These are phyloP conservation scores for Dictyostelium brefeldianum DNA, from an alignment of 78 protist genomes.

Conservation along the genomic window DNA sequence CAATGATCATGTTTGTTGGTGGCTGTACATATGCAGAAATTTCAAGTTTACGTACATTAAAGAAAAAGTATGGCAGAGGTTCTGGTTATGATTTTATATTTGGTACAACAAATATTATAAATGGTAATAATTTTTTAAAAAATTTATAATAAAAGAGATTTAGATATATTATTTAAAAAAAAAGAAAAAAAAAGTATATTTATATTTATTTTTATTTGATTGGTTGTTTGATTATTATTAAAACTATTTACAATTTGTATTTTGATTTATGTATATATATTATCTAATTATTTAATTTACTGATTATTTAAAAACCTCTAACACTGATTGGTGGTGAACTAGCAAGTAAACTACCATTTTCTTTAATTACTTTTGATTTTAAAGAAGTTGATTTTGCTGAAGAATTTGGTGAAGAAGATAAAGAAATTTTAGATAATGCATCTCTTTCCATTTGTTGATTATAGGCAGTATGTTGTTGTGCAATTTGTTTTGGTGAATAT, in stretches of 20 bases:
- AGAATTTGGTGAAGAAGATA: conserved; percentile 27
- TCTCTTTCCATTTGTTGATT: background rate
- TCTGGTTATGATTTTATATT: conserved; percentile 2
- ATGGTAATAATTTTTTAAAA: conserved; percentile 26
- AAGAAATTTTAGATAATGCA: background rate
- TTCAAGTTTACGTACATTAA: background rate
- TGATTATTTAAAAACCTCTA: background rate
- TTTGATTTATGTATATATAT: background rate
- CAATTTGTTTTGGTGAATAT: background rate
- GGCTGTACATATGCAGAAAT: conserved; percentile 4
- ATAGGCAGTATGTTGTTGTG: background rate
- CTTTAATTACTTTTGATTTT: background rate
- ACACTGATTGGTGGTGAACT: background rate
- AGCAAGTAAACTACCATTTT: background rate
- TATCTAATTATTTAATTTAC: background rate
- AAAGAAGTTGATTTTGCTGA: background rate
- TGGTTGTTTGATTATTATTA: background rate
- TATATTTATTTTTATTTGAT: conserved; percentile 3
- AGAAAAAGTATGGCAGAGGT: conserved; percentile 15
- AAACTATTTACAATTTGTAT: background rate
- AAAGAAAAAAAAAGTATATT: no score
- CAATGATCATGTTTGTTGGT: conserved; percentile 11
- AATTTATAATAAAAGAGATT: background rate
- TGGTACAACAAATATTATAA: background rate
- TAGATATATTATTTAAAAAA: background rate